Percentiles rank a stretch among this genome's conserved stretches.
phyloP scores from a whole-genome alignment of 257 asterid genomes.

The Solanum piurae region DNA sequence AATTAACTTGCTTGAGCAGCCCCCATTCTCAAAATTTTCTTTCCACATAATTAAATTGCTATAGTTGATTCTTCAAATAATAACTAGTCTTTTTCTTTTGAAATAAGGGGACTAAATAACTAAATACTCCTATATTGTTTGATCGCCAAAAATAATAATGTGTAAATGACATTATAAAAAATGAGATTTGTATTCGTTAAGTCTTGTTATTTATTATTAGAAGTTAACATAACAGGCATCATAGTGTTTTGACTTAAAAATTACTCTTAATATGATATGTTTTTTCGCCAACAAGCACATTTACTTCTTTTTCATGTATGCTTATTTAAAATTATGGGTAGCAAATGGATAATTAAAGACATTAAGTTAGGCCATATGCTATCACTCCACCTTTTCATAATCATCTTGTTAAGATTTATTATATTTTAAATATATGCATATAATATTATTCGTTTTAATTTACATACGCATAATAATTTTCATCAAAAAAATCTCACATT shows the following conservation, averaged over 20 bases:
- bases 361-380: neutral
- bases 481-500: neutral
- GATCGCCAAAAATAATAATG: neutral
- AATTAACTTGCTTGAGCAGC: neutral
- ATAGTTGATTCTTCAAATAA: neutral
- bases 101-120: neutral
- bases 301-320: neutral
- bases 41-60: too few species aligned
- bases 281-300: neutral
- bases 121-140: too few species aligned
- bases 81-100: neutral
- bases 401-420: neutral
- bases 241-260: too few species aligned
- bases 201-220: neutral
- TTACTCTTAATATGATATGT: neutral
- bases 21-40: neutral
- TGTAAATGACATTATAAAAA: neutral
- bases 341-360: neutral
- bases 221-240: too few species aligned
- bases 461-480: neutral
- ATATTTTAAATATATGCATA: neutral
- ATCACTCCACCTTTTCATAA: neutral
- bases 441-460: neutral
- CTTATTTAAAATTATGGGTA: neutral
- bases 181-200: too few species aligned